Conservation (phyloP, 495 filamentous ascomycete genomes). For the Talaromyces nanjingensis region DNA sequence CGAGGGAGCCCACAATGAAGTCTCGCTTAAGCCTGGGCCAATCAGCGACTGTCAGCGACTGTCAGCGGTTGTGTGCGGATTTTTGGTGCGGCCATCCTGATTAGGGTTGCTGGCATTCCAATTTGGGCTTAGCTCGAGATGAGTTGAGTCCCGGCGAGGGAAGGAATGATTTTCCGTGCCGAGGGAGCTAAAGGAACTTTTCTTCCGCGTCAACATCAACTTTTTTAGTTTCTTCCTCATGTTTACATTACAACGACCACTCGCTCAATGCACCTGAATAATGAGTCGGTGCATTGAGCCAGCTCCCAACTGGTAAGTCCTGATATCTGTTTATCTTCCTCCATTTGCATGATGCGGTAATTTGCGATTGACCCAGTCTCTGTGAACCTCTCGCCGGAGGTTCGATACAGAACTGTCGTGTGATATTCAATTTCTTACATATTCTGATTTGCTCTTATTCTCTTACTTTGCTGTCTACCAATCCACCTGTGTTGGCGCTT, state of each 20-base stretch:
- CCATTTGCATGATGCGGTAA: conserved; percentile 77
- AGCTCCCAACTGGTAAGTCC: not conserved
- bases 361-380: conserved; percentile 89
- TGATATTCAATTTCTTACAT: conserved; percentile 97
- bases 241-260: not conserved
- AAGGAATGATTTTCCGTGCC: not conserved
- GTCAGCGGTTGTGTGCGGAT: conserved; percentile 21
- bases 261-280: not conserved
- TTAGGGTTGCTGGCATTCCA: conserved; percentile 12
- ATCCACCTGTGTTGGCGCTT: not conserved
- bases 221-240: not conserved
- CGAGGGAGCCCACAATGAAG: conserved; percentile 21
- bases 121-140: not conserved
- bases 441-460: conserved; percentile 61
- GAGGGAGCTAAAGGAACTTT: not conserved
- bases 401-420: conserved; percentile 61
- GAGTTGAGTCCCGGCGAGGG: not conserved
- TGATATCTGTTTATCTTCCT: not conserved
- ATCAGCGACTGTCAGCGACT: conserved; percentile 13
- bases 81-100: conserved; percentile 25
- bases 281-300: conserved; percentile 7
- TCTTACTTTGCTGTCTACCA: not conserved
- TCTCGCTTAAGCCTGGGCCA: conserved; percentile 30
- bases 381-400: conserved; percentile 83
- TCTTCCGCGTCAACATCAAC: not conserved